Percentiles rank a stretch among this genome's conserved stretches.
Evolutionary conservation across 2,329 filamentous ascomycete genomes (phyloP).

Genomic region (Sclerotinia minor): DNA sequence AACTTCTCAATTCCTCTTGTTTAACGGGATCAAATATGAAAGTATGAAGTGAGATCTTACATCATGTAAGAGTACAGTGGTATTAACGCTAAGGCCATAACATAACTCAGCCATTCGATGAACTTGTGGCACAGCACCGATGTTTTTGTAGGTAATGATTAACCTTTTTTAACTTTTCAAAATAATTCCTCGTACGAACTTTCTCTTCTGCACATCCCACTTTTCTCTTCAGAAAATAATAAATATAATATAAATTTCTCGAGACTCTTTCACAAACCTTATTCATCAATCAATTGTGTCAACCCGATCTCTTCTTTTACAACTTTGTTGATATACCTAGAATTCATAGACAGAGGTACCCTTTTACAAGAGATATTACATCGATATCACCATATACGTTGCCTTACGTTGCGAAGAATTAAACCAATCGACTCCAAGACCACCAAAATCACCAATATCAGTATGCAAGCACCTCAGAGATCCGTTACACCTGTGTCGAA

Average conservation of each 20-base stretch:
- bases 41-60: too few relatives aligned
- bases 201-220: background rate
- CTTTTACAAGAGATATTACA: background rate
- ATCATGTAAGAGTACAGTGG: too few relatives aligned
- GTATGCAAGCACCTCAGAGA: slow-evolving; percentile 8
- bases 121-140: slow-evolving; percentile 9
- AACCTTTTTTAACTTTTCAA: background rate
- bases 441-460: background rate
- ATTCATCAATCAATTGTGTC: background rate
- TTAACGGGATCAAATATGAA: background rate
- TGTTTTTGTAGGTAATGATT: background rate
- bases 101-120: background rate
- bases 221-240: background rate
- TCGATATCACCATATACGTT: background rate
- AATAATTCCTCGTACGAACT: too few relatives aligned
- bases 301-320: background rate
- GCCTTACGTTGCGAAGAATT: background rate
- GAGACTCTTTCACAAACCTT: background rate
- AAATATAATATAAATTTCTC: background rate
- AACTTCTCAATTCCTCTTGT: background rate
- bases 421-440: background rate
- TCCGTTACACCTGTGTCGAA: background rate
- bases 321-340: background rate
- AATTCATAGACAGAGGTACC: background rate
- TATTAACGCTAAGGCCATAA: background rate